Percentiles rank a stretch among this genome's conserved stretches.
These are phyloP conservation scores for Phytophthora pinifolia DNA, from an alignment of 352 stramenopile species.

Conservation along the genomic window DNA sequence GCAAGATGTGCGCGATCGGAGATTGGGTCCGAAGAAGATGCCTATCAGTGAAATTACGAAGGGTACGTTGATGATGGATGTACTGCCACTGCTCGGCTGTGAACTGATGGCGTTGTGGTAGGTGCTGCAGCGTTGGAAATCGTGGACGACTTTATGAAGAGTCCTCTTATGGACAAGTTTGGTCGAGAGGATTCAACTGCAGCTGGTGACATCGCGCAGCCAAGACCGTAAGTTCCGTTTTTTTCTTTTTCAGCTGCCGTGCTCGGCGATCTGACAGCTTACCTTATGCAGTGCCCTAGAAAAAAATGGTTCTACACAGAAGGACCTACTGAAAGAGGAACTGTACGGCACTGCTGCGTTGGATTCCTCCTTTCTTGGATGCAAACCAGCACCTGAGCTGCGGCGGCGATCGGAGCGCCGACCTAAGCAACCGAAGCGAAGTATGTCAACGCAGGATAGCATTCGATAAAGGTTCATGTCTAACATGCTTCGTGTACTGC, in stretches of 20 bases:
- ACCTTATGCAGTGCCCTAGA: background rate
- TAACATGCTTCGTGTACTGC: slow-evolving; percentile 2
- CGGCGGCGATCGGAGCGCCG: slow-evolving; percentile 4
- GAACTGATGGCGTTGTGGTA: slow-evolving; percentile 18
- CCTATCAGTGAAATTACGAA: slow-evolving; percentile 54
- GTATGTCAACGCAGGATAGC: slow-evolving; percentile 7
- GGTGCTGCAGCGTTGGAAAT: slow-evolving; percentile 80
- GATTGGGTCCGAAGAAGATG: slow-evolving; percentile 34
- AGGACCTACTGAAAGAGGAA: slow-evolving; percentile 59
- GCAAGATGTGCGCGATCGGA: slow-evolving; percentile 24
- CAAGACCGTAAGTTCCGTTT: slow-evolving; percentile 12
- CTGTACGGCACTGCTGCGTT: slow-evolving; percentile 53
- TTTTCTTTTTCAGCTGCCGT: background rate
- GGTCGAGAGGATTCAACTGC: slow-evolving; percentile 7
- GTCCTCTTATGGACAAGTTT: slow-evolving; percentile 75
- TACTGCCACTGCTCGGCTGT: background rate
- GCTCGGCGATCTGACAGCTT: background rate
- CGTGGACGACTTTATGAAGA: slow-evolving; percentile 76
- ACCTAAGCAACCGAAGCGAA: slow-evolving; percentile 29
- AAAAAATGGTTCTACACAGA: slow-evolving; percentile 5
- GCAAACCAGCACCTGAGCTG: slow-evolving; percentile 27
- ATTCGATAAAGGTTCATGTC: background rate
- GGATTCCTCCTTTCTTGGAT: slow-evolving; percentile 55
- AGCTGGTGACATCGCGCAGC: background rate
- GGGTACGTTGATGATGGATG: slow-evolving; percentile 31